A percentile compares a stretch with the other conserved stretches of the same genome.
Conservation (phyloP, 2,329 filamentous ascomycete species). For the Nemania abortiva region DNA sequence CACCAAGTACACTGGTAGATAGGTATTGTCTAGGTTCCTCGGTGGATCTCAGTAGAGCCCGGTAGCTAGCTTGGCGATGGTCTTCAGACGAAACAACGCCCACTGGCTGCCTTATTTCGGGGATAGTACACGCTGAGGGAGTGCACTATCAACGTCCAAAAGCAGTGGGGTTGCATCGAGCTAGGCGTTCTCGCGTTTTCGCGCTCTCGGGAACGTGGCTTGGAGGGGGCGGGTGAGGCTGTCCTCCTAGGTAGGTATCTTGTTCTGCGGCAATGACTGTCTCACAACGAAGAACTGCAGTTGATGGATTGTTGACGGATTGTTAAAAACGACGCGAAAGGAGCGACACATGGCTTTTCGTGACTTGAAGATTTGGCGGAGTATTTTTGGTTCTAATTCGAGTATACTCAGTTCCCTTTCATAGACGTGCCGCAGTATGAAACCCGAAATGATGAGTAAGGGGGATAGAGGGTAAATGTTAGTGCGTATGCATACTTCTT, state of each 20-base stretch:
- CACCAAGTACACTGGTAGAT: not conserved
- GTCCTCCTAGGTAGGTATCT: not conserved
- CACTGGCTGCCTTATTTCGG: conserved; percentile 5
- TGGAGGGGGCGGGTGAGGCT: conserved; percentile 26
- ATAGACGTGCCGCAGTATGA: not conserved
- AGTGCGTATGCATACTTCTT: not conserved
- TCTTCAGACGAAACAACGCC: conserved; percentile 12
- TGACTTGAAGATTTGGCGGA: not conserved
- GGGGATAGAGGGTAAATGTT: conserved; percentile 10
- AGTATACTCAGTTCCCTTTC: not conserved
- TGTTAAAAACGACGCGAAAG: not conserved
- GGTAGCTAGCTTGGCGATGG: conserved; percentile 15
- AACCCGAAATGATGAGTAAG: conserved; percentile 17
- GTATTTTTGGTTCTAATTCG: not conserved
- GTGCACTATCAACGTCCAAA: conserved; percentile 27
- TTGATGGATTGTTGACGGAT: not conserved
- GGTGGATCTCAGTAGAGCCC: conserved; percentile 12
- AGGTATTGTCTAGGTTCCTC: not conserved
- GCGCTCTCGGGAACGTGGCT: conserved; percentile 7
- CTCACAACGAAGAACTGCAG: not conserved
- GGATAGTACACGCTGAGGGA: not conserved
- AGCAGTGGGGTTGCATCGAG: conserved; percentile 26
- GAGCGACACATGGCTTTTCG: not conserved
- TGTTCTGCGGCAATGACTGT: conserved; percentile 2
- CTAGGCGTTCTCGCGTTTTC: conserved; percentile 30